Evolutionary conservation across 129 eudicot genomes (phyloP).

Genomic region (Artemisia annua): DNA sequence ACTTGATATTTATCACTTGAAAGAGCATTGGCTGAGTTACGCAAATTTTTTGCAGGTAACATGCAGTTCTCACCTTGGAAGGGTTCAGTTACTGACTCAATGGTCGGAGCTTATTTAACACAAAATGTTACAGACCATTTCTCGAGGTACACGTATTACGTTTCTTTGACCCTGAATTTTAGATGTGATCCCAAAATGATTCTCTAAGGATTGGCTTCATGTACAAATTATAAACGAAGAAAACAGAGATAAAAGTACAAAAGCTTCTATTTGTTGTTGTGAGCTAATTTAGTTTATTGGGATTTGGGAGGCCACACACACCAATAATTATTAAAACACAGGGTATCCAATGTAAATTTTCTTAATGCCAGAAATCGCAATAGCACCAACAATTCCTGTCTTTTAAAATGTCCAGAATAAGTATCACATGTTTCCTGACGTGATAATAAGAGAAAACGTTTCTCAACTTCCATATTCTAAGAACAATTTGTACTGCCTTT

Average conservation of each 20-base stretch:
- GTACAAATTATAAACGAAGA: background rate
- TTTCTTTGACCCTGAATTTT: background rate
- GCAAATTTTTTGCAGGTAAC: constrained; percentile 42
- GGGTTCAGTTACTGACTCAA: constrained; percentile 75
- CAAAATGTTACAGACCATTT: constrained; percentile 70
- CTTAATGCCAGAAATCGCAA: background rate
- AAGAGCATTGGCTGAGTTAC: constrained; percentile 10
- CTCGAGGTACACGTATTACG: constrained; percentile 53
- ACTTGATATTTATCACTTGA: constrained; percentile 6
- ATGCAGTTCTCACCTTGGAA: constrained; percentile 71
- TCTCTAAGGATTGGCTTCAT: no score
- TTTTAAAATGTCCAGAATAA: background rate
- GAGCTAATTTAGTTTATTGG: background rate
- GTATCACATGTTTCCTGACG: background rate
- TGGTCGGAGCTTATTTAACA: constrained; percentile 74
- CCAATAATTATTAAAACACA: background rate
- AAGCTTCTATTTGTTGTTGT: background rate
- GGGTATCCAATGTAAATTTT: background rate
- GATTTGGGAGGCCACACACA: no score
- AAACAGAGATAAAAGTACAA: no score
- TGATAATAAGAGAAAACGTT: background rate
- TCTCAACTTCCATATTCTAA: background rate
- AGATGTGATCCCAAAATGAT: constrained; percentile 6
- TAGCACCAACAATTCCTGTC: background rate
- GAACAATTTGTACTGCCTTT: background rate